Evolutionary conservation across 306 rosid species (phyloP).

Genomic region (Lagenaria siceraria): DNA sequence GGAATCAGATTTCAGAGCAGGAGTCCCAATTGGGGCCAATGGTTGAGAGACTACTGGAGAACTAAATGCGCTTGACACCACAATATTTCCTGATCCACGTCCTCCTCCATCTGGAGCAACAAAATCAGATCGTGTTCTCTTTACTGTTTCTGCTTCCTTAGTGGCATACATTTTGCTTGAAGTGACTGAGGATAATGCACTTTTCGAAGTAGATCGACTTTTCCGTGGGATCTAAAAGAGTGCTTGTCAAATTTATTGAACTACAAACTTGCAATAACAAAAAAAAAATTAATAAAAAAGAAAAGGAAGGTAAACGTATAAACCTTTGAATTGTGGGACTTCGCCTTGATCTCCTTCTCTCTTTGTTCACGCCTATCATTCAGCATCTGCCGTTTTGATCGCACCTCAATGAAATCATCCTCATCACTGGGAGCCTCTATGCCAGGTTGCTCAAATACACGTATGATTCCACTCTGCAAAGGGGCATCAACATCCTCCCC

Average conservation of each 20-base stretch:
- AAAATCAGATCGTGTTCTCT: slow-evolving; percentile 25
- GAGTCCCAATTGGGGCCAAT: slow-evolving; percentile 86
- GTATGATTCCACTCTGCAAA: slow-evolving; percentile 82
- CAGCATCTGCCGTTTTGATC: slow-evolving; percentile 96
- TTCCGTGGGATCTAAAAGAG: slow-evolving; percentile 45
- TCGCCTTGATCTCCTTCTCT: slow-evolving; percentile 82
- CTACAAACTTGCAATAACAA: slow-evolving; percentile 3
- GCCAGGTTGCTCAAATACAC: slow-evolving; percentile 93
- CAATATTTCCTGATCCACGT: slow-evolving; percentile 28
- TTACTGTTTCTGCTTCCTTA: slow-evolving; percentile 30
- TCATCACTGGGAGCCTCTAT: slow-evolving; percentile 97
- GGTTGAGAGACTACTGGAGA: slow-evolving; percentile 41
- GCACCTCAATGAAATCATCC: slow-evolving; percentile 91
- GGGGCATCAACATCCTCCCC: slow-evolving; percentile 79
- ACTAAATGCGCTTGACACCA: slow-evolving; percentile 54
- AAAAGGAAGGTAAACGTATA: not conserved
- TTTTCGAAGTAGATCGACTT: slow-evolving; percentile 34
- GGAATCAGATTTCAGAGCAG: slow-evolving; percentile 64
- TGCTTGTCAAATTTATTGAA: slow-evolving; percentile 5
- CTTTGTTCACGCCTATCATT: slow-evolving; percentile 88
- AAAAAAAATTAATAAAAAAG: slow-evolving; percentile 2
- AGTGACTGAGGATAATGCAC: slow-evolving; percentile 20
- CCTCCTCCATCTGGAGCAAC: slow-evolving; percentile 33
- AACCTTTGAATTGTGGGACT: slow-evolving; percentile 70
- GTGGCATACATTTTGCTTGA: slow-evolving; percentile 34